phyloP scores from a whole-genome alignment of 768 basidiomycete species.

The Naganishia antarctica region DNA sequence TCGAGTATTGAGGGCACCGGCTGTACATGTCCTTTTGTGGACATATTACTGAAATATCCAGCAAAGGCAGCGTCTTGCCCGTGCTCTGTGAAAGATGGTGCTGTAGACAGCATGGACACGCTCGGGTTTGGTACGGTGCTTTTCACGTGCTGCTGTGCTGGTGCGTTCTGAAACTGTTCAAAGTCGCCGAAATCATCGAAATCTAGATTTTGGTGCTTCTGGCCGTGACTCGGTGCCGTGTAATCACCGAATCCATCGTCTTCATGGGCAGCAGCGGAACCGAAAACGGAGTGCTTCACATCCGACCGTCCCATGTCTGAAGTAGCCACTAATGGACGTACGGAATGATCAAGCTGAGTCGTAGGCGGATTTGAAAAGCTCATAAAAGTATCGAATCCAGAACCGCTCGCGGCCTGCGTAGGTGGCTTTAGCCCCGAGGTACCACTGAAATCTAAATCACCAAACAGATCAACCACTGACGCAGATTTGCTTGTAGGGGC shows the following conservation, averaged over 20 bases:
- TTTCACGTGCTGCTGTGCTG: constrained; percentile 39
- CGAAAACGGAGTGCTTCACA: constrained; percentile 7
- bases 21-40: background rate
- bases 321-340: constrained; percentile 52
- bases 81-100: background rate
- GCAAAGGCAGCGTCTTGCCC: background rate
- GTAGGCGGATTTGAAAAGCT: constrained; percentile 8
- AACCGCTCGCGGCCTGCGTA: background rate
- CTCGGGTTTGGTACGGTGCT: too few relatives aligned
- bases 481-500: constrained; percentile 14
- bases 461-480: constrained; percentile 40
- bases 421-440: background rate
- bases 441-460: constrained; percentile 36
- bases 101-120: background rate
- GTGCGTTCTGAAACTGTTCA: constrained; percentile 37
- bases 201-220: constrained; percentile 28
- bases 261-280: constrained; percentile 37
- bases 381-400: background rate
- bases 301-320: background rate
- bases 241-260: constrained; percentile 45
- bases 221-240: constrained; percentile 26
- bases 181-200: constrained; percentile 51
- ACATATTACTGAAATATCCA: background rate
- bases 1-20: background rate
- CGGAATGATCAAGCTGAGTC: constrained; percentile 29